Evolutionary conservation across 2,329 filamentous ascomycete genomes (phyloP).

Genomic region (Botrytis fabae): DNA sequence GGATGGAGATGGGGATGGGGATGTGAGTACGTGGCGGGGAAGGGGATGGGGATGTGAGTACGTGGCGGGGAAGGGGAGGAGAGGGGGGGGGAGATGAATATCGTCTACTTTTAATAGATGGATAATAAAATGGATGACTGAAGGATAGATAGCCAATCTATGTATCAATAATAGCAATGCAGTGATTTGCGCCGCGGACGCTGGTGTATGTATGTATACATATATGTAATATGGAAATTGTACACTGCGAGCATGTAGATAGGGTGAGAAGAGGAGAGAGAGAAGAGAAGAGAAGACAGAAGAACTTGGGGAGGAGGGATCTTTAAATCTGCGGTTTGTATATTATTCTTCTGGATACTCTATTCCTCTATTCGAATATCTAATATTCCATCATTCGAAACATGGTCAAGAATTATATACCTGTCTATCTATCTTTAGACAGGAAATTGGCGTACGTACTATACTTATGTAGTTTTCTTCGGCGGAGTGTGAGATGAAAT

Average conservation of each 20-base stretch:
- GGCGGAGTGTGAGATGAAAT: not conserved
- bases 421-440: no score
- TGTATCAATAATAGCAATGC: not conserved
- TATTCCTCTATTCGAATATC: not conserved
- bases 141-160: not conserved
- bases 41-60: no score
- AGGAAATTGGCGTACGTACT: no score
- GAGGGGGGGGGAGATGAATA: not conserved
- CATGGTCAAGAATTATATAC: no score
- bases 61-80: no score
- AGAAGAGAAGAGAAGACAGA: not conserved
- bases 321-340: not conserved
- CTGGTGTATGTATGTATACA: not conserved
- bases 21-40: no score
- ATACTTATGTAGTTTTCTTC: no score
- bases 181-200: not conserved
- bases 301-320: not conserved
- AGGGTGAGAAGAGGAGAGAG: no score
- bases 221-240: not conserved
- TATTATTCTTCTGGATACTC: not conserved
- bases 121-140: not conserved
- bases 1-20: no score
- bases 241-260: not conserved
- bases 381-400: not conserved
- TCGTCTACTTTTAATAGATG: not conserved